Evolutionary conservation across 768 basidiomycete species (phyloP).

Genomic region (Suillus ampliporus): DNA sequence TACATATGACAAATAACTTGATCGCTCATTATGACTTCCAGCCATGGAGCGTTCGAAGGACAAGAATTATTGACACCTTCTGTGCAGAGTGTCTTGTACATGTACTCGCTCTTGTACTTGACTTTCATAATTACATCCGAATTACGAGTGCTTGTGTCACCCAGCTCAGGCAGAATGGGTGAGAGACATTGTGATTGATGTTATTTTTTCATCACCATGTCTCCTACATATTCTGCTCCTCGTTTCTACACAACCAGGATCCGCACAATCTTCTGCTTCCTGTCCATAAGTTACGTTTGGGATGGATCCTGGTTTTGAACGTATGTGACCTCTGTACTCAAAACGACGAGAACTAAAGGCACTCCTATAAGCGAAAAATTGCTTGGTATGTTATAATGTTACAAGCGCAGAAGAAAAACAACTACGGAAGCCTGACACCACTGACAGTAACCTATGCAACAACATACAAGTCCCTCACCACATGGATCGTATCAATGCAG

Average conservation of each 20-base stretch:
- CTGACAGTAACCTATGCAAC: too few species aligned
- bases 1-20: slow-evolving; percentile 16
- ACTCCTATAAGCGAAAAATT: not conserved
- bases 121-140: not conserved
- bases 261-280: not conserved
- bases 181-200: not conserved
- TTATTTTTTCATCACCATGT: not conserved
- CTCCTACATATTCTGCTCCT: not conserved
- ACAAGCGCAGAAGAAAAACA: not conserved
- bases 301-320: not conserved
- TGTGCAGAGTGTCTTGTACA: slow-evolving; percentile 3
- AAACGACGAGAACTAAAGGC: not conserved
- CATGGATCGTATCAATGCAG: slow-evolving; percentile 12
- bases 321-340: not conserved
- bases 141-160: not conserved
- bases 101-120: not conserved
- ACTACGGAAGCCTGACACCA: not conserved
- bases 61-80: slow-evolving; percentile 23
- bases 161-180: not conserved
- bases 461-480: not conserved
- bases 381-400: not conserved
- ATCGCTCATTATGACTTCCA: slow-evolving; percentile 13
- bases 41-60: slow-evolving; percentile 42
- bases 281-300: not conserved
- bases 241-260: not conserved